Base-by-base conservation (phyloP, 805 yeast species). In the Wickerhamomyces subpelliculosus region DNA sequence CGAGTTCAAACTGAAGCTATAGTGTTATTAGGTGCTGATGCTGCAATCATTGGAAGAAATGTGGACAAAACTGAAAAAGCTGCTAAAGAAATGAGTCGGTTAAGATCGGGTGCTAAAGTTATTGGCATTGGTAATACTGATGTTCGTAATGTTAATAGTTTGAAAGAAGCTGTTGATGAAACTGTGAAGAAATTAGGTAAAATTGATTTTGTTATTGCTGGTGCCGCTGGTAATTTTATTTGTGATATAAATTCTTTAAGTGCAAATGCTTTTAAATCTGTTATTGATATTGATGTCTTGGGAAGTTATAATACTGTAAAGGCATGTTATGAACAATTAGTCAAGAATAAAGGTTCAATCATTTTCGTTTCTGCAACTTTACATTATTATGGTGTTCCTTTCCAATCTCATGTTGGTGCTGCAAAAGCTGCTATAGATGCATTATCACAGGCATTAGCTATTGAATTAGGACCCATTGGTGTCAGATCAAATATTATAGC, bases 361-460 rank as follows among this genome's bases (percentile, higher is more conserved):
- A 48, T 89, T 11, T 87, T 89, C 50, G 84, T 90, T 16, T 75
- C 89, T 35, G 94, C 97, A 2, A 89, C 97, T 2, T 70, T 90
- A 43, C 97, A 90, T 61, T 85, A 84, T 60, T 74, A 78, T 50
- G 97, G 97, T 10, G 77, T 84, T 22, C 95, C 96, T 12, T 78
- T 83, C 65, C 97, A 90, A 62, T 52, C 78, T 6, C 97, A 90
- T 53, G 96, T 88, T 4, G 82, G 89, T 6, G 96, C 97, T 0
- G 97, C 97, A 3, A 90, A 90, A 62, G 96, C 97, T 1, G 97
- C 96, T 20, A 72, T 90, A 30, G 97, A 90, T 58, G 94, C 96
- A 4, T 66, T 89, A 27, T 77, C 86, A 21, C 79, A 82, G 46
- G 81, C 88, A 2, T 62, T 89, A 42, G 95, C 96, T 2, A 93